Evolutionary conservation across 176 grass and related monocot genomes (phyloP).

Genomic region (Chrysopogon serrulatus): DNA sequence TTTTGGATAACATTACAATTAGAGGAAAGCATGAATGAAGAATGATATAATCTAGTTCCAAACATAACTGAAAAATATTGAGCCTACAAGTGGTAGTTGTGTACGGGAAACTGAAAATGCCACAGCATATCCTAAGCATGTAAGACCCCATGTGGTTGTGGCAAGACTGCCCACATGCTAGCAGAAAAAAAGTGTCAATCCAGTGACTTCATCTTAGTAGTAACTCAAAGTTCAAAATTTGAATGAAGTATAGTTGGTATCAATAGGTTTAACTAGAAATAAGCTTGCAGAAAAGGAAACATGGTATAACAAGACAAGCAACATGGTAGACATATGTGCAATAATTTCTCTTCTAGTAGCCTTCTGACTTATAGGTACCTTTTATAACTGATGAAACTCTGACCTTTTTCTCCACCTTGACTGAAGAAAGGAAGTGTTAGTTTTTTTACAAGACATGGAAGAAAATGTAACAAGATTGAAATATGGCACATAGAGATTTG

Average conservation of each 20-base stretch:
- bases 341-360: not conserved
- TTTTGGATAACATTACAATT: not conserved
- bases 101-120: not conserved
- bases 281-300: not conserved
- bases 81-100: not conserved
- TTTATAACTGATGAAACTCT: constrained; percentile 27
- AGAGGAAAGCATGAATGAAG: not conserved
- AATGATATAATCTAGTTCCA: not conserved
- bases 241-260: not conserved
- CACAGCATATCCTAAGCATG: not conserved
- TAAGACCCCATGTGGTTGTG: not conserved
- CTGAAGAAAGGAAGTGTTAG: constrained; percentile 25
- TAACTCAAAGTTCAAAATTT: not conserved
- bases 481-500: not conserved
- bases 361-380: constrained; percentile 29
- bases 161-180: not conserved
- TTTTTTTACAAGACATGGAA: constrained; percentile 1
- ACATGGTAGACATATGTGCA: not conserved
- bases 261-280: constrained; percentile 10
- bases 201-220: not conserved
- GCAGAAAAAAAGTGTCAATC: not conserved
- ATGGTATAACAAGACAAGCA: not conserved
- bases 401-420: constrained; percentile 39
- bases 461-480: not conserved
- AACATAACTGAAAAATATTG: not conserved